Percentiles rank a stretch among this genome's conserved stretches.
Evolutionary conservation across 345 rosid genomes (phyloP).

Genomic region (Salix suchowensis): DNA sequence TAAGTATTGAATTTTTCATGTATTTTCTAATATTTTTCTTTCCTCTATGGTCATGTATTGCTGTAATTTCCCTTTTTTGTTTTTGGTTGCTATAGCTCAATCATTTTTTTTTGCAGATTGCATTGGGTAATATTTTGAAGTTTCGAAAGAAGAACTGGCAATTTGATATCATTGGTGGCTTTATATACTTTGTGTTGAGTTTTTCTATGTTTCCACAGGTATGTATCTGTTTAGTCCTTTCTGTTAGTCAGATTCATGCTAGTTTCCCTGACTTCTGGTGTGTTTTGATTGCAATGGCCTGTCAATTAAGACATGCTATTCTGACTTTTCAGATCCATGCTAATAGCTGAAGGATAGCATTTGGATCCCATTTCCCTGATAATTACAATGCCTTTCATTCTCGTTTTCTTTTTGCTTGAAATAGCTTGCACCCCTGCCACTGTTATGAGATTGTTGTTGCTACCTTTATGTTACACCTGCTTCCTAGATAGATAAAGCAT

Average conservation of each 20-base stretch:
- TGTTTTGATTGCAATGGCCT: neutral
- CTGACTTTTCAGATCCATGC: neutral
- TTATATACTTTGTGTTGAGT: slow-evolving; percentile 81
- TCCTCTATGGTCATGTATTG: neutral
- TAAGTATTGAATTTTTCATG: slow-evolving; percentile 18
- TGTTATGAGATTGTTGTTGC: neutral
- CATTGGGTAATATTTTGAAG: slow-evolving; percentile 96
- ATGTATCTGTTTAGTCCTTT: slow-evolving; percentile 21
- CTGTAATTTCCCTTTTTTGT: neutral
- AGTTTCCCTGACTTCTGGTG: slow-evolving; percentile 1
- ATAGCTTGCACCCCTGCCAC: neutral
- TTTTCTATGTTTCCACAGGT: slow-evolving; percentile 97
- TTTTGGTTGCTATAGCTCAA: neutral
- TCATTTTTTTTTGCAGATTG: slow-evolving; percentile 60
- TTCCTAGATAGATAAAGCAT: neutral
- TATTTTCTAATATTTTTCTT: neutral
- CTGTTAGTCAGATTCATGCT: neutral
- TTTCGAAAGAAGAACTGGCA: slow-evolving; percentile 99
- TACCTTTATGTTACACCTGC: neutral
- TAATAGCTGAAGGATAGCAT: neutral
- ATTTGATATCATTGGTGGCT: slow-evolving; percentile 95
- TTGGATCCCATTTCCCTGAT: neutral
- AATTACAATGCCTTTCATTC: neutral
- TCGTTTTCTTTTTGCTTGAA: slow-evolving; percentile 1
- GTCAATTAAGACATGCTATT: neutral